Evolutionary conservation across 495 filamentous ascomycete species (phyloP), one percentile per base, ranked within the genome.

Genomic region (Penicillium verhagenii): DNA sequence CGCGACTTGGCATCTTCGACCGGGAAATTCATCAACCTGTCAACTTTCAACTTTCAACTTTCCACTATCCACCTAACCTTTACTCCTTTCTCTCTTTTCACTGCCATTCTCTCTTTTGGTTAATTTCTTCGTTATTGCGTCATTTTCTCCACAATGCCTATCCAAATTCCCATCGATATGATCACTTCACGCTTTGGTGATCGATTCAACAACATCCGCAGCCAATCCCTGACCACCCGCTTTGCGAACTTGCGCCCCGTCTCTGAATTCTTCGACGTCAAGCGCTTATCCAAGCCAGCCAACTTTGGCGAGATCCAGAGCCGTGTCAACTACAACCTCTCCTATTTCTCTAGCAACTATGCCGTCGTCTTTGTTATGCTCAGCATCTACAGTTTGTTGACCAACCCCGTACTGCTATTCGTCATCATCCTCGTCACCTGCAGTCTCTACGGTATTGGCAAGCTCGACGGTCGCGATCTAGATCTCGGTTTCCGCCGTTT

Each of bases 261-360:
- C 61, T 86, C 87, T 57, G 94, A 98, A 71, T 98, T 98, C 73
- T 79, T 97, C 66, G 92, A 98, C 71, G 62, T 97, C 71, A 98
- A 96, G 82, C 88, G 93, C 26, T 59, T 98, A 10, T 96, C 90
- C 43, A 97, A 97, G 76, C 95, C 94, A 4, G 82, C 79, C 59
- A 93, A 92, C 73, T 96, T 97, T 61, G 83, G 73, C 61, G 94
- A 97, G 67, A 83, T 89, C 51, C 94, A 98, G 72, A 93, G 88
- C 73, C 85, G 94, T 50, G 86, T 96, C 70, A 96, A 96, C 77
- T 98, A 96, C 86, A 98, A 98, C 70, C 78, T 98, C 50, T 83
- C 86, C 67, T 88, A 97, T 78, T 98, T 96, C 80, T 93, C 91
- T 51, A 97, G 91, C 88, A 98, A 98, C 77, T 98, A 98, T 83